These are phyloP conservation scores for Plasmodium inui DNA, from an alignment of 169 alveolate species.

Conservation along the genomic window DNA sequence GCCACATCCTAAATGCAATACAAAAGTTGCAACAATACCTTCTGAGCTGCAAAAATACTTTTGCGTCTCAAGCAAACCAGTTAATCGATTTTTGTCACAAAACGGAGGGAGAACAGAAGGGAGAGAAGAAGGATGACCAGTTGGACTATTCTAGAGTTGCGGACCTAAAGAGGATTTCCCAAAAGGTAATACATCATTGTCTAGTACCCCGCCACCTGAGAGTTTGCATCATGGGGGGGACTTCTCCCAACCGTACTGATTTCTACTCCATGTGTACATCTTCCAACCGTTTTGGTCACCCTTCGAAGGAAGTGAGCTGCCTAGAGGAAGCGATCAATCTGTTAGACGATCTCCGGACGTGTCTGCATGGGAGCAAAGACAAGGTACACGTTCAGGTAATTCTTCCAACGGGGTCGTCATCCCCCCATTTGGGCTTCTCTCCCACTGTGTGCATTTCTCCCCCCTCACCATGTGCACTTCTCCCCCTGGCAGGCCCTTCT, in stretches of 20 bases:
- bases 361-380: slow-evolving; percentile 1
- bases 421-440: neutral
- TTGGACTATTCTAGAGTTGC: slow-evolving; percentile 14
- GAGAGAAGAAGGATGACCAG: neutral
- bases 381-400: slow-evolving; percentile 5
- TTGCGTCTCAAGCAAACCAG: slow-evolving; percentile 13
- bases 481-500: slow-evolving; percentile 1
- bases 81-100: slow-evolving; percentile 6
- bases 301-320: slow-evolving; percentile 18
- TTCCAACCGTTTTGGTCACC: neutral
- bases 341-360: neutral
- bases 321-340: slow-evolving; percentile 25
- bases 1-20: slow-evolving; percentile 17
- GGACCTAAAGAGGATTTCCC: slow-evolving; percentile 17
- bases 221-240: neutral
- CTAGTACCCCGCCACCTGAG: neutral
- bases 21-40: slow-evolving; percentile 12
- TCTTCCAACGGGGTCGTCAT: neutral
- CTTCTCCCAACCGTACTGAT: neutral
- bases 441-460: too few species aligned
- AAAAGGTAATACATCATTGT: neutral
- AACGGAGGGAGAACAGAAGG: slow-evolving; percentile 5
- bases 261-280: neutral
- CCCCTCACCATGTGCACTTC: neutral
- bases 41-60: slow-evolving; percentile 16